Conservation (phyloP, 768 basidiomycete species). For the Leccinum variicolor region DNA sequence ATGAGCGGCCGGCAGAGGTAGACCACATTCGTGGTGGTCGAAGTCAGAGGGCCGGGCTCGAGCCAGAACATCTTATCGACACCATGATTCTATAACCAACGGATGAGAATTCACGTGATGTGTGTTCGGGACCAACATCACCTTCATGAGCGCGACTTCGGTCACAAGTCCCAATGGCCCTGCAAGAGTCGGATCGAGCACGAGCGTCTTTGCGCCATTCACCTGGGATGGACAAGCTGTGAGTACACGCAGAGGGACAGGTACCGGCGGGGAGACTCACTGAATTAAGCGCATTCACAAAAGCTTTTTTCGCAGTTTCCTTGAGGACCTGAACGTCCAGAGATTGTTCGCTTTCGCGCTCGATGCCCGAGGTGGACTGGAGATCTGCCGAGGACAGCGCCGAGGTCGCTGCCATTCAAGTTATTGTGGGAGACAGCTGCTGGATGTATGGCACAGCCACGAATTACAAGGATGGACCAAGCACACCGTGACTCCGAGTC, state of each 20-base stretch:
- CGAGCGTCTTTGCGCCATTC: slow-evolving; percentile 92
- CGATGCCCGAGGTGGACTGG: slow-evolving; percentile 30
- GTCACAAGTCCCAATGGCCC: slow-evolving; percentile 95
- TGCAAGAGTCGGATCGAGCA: slow-evolving; percentile 83
- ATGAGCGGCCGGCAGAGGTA: slow-evolving; percentile 91
- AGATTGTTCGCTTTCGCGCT: slow-evolving; percentile 35
- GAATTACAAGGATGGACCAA: slow-evolving; percentile 9
- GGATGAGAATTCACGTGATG: slow-evolving; percentile 6
- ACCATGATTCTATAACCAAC: slow-evolving; percentile 77
- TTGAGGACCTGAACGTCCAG: slow-evolving; percentile 66
- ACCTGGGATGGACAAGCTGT: slow-evolving; percentile 44
- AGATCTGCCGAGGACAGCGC: slow-evolving; percentile 34
- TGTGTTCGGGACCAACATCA: slow-evolving; percentile 26
- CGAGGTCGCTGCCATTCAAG: slow-evolving; percentile 25
- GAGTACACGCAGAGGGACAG: not conserved
- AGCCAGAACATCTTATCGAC: slow-evolving; percentile 99
- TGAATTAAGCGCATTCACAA: slow-evolving; percentile 84
- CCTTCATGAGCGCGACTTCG: slow-evolving; percentile 91
- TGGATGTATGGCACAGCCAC: slow-evolving; percentile 28
- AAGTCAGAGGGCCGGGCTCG: slow-evolving; percentile 80
- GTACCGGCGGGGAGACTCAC: slow-evolving; percentile 32
- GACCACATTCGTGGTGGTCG: slow-evolving; percentile 83
- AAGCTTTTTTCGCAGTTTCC: slow-evolving; percentile 75
- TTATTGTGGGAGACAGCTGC: slow-evolving; percentile 22
- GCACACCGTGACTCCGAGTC: no score